A percentile compares a stretch with the other conserved stretches of the same genome.
Conservation (phyloP, 108 stramenopile genomes). For the Epithemia pelagica region DNA sequence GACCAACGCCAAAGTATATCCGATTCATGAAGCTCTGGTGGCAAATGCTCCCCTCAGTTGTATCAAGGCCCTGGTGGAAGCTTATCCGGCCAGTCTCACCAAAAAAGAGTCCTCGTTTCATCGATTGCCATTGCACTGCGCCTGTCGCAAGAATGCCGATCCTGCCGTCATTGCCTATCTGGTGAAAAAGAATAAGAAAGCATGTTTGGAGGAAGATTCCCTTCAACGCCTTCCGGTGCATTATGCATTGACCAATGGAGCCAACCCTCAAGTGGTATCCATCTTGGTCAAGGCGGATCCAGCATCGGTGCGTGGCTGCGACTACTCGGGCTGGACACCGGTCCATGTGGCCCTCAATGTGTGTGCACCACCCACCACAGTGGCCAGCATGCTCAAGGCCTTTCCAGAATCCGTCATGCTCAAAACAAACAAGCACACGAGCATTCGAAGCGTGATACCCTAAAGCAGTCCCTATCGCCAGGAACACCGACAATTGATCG, state of each 20-base stretch:
- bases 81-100: slow-evolving; percentile 40
- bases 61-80: slow-evolving; percentile 15
- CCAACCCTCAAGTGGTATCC: not conserved
- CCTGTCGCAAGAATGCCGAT: slow-evolving; percentile 63
- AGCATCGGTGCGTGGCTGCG: not conserved
- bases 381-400: not conserved
- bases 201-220: not conserved
- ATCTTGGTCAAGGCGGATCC: not conserved
- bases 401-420: not conserved
- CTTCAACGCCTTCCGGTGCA: slow-evolving; percentile 2
- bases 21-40: slow-evolving; percentile 56
- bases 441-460: too few species aligned
- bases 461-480: too few species aligned
- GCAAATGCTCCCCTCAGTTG: slow-evolving; percentile 36
- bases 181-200: not conserved
- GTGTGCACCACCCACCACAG: not conserved
- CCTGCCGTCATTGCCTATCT: slow-evolving; percentile 39
- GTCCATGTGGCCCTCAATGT: not conserved
- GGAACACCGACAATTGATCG: too few species aligned
- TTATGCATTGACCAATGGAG: slow-evolving; percentile 5
- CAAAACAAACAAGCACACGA: not conserved
- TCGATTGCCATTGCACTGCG: slow-evolving; percentile 61
- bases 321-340: slow-evolving; percentile 3
- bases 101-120: slow-evolving; percentile 51
- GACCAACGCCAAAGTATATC: slow-evolving; percentile 42